Evolutionary conservation across 352 stramenopile genomes (phyloP), one percentile per base, ranked within the genome.

Genomic region (Halophytophthora polymorphica): DNA sequence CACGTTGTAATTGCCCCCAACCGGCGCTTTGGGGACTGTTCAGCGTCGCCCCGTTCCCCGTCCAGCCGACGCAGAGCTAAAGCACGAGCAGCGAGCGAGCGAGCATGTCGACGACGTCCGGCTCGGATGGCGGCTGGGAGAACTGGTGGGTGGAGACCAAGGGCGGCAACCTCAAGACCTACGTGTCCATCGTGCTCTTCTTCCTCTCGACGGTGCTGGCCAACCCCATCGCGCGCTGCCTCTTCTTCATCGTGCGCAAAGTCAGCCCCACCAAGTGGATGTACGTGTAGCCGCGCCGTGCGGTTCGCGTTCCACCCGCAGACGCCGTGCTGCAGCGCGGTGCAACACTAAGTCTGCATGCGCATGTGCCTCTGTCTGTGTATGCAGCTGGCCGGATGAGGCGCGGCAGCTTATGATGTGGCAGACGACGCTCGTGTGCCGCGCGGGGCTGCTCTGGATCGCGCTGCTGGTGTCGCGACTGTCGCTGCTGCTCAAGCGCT

Each of bases 131-230:
- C 21, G 76, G 73, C 3, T 90, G 77, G 73, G 41, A 54, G 19
- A 56, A 52, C 25, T 90, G 78, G 78, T 90, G 78, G 78, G 33
- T 63, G 36, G 52, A 82, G 44, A 81, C 73, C 35, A 73, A 67
- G 51, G 49, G 56, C 21, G 73, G 68, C 34, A 72, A 60, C 51
- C 42, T 83, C 23, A 67, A 73, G 58, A 83, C 72, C 13, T 90
- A 90, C 55, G 62, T 77, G 37, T 87, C 78, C 28, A 69, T 90
- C 65, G 64, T 86, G 45, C 69, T 90, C 46, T 88, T 90, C 64
- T 86, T 88, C 56, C 77, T 90, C 36, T 90, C 79, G 46, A 73
- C 79, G 23, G 77, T 83, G 53, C 66, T 90, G 50, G 74, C 76
- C 51, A 67, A 76, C 46, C 74, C 79, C 29, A 90, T 90, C 50